These are phyloP conservation scores for Tuber indicum DNA, from an alignment of 495 filamentous ascomycete species.

Conservation along the genomic window DNA sequence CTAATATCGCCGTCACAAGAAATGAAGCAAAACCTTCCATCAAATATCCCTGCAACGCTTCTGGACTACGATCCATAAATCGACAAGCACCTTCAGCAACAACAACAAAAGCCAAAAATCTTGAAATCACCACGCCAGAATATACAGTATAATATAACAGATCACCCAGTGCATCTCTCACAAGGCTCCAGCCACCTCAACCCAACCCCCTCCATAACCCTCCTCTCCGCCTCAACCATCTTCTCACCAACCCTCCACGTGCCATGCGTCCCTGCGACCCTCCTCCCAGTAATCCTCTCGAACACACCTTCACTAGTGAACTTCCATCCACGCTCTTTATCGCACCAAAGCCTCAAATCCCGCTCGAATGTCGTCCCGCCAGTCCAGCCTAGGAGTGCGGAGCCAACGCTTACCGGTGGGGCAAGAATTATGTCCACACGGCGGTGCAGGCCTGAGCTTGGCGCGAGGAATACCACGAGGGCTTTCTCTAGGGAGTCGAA, in stretches of 20 bases:
- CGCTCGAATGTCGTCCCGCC: constrained; percentile 84
- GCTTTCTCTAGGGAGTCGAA: constrained; percentile 90
- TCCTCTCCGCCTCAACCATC: constrained; percentile 60
- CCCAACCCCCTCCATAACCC: constrained; percentile 72
- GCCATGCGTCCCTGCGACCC: constrained; percentile 57
- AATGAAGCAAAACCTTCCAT: not conserved
- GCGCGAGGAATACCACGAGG: constrained; percentile 86
- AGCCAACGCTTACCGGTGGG: constrained; percentile 81
- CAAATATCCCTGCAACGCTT: not conserved
- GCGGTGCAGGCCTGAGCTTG: constrained; percentile 62
- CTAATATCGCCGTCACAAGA: not conserved
- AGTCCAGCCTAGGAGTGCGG: constrained; percentile 81
- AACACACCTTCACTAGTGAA: constrained; percentile 88
- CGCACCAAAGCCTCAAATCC: constrained; percentile 74
- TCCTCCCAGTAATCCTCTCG: constrained; percentile 55
- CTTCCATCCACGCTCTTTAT: constrained; percentile 64
- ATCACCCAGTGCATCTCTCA: constrained; percentile 26
- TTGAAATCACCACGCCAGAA: not conserved
- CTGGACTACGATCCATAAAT: not conserved
- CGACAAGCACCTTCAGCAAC: not conserved
- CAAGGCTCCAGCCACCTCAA: constrained; percentile 65
- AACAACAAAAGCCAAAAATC: not conserved
- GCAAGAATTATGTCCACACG: constrained; percentile 90
- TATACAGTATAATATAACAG: not conserved
- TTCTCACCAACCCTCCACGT: constrained; percentile 38